Percentiles rank a stretch among this genome's conserved stretches.
Evolutionary conservation across 2,329 filamentous ascomycete genomes (phyloP).

Genomic region (Botrytis fabae): DNA sequence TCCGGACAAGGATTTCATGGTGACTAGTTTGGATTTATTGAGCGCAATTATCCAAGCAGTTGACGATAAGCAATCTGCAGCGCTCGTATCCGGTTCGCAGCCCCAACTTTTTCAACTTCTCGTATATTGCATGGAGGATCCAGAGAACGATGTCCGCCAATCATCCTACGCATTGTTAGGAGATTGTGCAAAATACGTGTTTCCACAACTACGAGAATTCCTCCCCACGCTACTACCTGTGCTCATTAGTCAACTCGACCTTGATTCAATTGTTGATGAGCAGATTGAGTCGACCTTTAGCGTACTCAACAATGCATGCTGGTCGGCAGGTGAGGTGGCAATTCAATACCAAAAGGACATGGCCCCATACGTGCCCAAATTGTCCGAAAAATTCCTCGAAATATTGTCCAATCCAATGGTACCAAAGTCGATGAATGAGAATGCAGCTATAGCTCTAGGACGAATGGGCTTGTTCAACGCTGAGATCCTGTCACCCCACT

Average conservation of each 20-base stretch:
- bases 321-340: slow-evolving; percentile 91
- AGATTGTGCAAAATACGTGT: slow-evolving; percentile 92
- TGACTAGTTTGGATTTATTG: slow-evolving; percentile 90
- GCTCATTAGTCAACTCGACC: slow-evolving; percentile 82
- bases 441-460: slow-evolving; percentile 89
- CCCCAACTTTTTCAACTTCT: slow-evolving; percentile 89
- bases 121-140: slow-evolving; percentile 88
- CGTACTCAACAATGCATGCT: slow-evolving; percentile 97
- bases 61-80: slow-evolving; percentile 68
- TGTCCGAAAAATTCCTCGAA: slow-evolving; percentile 74
- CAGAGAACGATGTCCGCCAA: slow-evolving; percentile 88
- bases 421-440: slow-evolving; percentile 85
- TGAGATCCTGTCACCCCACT: slow-evolving; percentile 73
- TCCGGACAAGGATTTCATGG: slow-evolving; percentile 94
- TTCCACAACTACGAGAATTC: slow-evolving; percentile 73
- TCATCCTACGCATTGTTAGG: slow-evolving; percentile 94
- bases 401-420: slow-evolving; percentile 86
- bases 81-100: slow-evolving; percentile 73
- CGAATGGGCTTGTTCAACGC: slow-evolving; percentile 79
- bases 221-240: slow-evolving; percentile 75
- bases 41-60: slow-evolving; percentile 93
- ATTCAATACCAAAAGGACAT: slow-evolving; percentile 75
- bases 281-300: slow-evolving; percentile 84
- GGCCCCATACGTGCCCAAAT: slow-evolving; percentile 71
- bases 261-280: slow-evolving; percentile 74